phyloP scores from a whole-genome alignment of 345 rosid species.

The Excoecaria cochinchinensis region DNA sequence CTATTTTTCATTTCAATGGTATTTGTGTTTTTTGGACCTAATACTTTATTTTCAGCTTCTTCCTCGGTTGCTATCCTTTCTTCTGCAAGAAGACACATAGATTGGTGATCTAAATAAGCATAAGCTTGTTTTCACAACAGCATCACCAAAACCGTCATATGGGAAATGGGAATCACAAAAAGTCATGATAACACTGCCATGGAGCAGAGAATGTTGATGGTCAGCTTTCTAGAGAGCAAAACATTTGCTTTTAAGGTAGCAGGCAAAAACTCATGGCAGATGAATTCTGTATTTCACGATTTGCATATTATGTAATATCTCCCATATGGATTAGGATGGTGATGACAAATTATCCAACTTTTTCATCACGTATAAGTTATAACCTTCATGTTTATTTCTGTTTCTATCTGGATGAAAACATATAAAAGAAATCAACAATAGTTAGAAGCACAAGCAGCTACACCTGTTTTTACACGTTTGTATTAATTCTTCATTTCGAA shows the following conservation, averaged over 20 bases:
- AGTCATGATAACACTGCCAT: neutral
- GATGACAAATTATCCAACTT: neutral
- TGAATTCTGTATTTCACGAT: neutral
- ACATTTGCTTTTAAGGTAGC: neutral
- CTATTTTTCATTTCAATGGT: too few relatives aligned
- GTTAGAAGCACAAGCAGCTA: too few relatives aligned
- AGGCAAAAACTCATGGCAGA: neutral
- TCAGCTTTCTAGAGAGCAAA: neutral
- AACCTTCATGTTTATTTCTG: neutral
- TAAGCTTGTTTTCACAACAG: neutral
- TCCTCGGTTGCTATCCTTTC: slow-evolving; percentile 39
- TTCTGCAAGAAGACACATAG: slow-evolving; percentile 22
- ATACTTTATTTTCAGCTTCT: neutral
- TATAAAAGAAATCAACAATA: too few relatives aligned
- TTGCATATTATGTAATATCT: neutral
- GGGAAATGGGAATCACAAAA: neutral
- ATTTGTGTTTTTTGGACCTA: too few relatives aligned
- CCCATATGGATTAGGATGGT: neutral
- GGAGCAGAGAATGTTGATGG: neutral
- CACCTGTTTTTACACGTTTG: too few relatives aligned
- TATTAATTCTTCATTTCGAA: neutral
- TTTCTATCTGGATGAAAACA: neutral
- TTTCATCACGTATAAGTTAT: neutral
- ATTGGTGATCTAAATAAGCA: slow-evolving; percentile 23
- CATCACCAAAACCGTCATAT: neutral